Conservation (phyloP, 371 early-diverging fungal species). For the Mucor indicus region DNA sequence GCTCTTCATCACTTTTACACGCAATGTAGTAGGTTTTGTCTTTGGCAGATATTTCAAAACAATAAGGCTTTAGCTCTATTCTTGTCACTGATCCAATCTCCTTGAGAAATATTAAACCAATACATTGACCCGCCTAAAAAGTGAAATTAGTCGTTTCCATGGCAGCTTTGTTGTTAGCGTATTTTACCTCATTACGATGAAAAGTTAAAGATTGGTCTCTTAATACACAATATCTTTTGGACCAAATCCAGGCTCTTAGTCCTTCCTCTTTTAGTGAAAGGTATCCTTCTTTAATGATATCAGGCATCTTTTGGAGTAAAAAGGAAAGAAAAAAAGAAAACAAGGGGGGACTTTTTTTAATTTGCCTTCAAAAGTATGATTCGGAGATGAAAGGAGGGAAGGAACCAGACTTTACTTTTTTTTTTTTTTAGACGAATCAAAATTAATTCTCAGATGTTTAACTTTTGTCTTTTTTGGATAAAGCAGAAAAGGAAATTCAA, state of each 20-base stretch:
- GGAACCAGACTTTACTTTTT: too few species aligned
- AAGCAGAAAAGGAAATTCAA: too few species aligned
- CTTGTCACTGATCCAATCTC: constrained; percentile 83
- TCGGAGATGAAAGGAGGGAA: too few species aligned
- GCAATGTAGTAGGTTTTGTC: constrained; percentile 83
- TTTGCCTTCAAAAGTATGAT: too few species aligned
- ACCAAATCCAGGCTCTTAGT: constrained; percentile 83
- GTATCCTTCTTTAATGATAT: constrained; percentile 78
- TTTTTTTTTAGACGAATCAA: too few species aligned
- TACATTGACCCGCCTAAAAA: constrained; percentile 44
- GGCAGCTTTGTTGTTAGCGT: too few species aligned
- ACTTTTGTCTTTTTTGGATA: too few species aligned
- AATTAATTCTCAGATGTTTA: too few species aligned
- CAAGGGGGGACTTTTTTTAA: too few species aligned
- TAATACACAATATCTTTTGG: constrained; percentile 83
- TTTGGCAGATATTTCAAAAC: constrained; percentile 86
- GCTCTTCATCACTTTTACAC: constrained; percentile 90
- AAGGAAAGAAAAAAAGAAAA: too few species aligned
- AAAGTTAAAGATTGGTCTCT: constrained; percentile 86
- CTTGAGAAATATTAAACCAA: constrained; percentile 82
- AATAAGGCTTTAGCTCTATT: constrained; percentile 82
- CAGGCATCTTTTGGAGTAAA: too few species aligned
- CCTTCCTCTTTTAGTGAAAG: constrained; percentile 83
- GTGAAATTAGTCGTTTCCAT: too few species aligned
- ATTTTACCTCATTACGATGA: constrained; percentile 90